A percentile compares a stretch with the other conserved stretches of the same genome.
Evolutionary conservation across 495 filamentous ascomycete species (phyloP).

Genomic region (Endocarpon pusillum): DNA sequence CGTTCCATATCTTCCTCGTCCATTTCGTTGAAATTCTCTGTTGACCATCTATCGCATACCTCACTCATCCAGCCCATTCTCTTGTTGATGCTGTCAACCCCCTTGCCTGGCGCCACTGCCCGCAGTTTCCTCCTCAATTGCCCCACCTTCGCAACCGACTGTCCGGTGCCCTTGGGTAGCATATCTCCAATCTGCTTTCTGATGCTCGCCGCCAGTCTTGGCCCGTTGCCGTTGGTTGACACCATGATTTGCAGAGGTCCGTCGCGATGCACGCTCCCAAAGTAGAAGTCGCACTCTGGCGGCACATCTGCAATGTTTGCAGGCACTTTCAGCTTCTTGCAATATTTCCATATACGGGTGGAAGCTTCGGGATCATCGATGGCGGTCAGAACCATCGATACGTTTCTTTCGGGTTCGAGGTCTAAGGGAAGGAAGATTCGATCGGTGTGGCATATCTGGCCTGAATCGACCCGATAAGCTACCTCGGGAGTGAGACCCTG

Average conservation of each 20-base stretch:
- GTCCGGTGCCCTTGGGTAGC: conserved; percentile 60
- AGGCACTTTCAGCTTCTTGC: conserved; percentile 65
- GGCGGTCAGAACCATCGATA: conserved; percentile 79
- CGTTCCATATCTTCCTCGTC: conserved; percentile 68
- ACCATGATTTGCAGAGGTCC: conserved; percentile 97
- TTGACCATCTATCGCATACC: conserved; percentile 72
- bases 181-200: conserved; percentile 62
- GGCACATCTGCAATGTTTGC: conserved; percentile 97
- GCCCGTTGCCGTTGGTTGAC: conserved; percentile 91
- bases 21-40: conserved; percentile 77
- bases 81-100: conserved; percentile 67
- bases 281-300: conserved; percentile 95
- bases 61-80: conserved; percentile 93
- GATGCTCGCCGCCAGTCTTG: conserved; percentile 75
- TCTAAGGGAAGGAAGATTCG: conserved; percentile 68
- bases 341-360: conserved; percentile 75
- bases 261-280: conserved; percentile 86
- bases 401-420: conserved; percentile 56
- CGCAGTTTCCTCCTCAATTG: conserved; percentile 61
- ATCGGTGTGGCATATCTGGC: conserved; percentile 60
- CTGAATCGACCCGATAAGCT: conserved; percentile 51
- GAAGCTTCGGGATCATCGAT: conserved; percentile 84
- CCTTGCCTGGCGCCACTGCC: conserved; percentile 60
- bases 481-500: conserved; percentile 77
- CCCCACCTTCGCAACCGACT: conserved; percentile 71